phyloP scores from a whole-genome alignment of 176 grass and related monocot species.

The Hordeum vulgare region DNA sequence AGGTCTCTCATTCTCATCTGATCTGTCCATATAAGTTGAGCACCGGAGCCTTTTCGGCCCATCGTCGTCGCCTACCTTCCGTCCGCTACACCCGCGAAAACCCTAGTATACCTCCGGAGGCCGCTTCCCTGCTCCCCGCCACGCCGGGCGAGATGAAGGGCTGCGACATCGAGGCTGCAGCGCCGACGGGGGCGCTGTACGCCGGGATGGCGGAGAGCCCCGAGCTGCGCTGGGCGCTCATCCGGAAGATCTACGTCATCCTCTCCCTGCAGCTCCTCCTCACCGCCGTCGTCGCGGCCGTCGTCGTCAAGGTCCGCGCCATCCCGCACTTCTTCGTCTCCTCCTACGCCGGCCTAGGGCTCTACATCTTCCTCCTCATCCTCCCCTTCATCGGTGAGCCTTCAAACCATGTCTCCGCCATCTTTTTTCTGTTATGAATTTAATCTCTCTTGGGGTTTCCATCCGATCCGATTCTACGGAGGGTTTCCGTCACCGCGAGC shows the following conservation, averaged over 20 bases:
- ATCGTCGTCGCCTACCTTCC: neutral
- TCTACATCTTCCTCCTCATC: slow-evolving; percentile 72
- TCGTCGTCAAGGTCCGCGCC: slow-evolving; percentile 59
- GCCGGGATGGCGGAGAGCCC: slow-evolving; percentile 65
- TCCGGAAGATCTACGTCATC: slow-evolving; percentile 79
- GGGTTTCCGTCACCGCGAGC: neutral
- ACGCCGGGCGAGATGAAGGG: slow-evolving; percentile 26
- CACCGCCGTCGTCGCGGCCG: slow-evolving; percentile 52
- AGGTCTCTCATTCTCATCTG: too few species aligned
- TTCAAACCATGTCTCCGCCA: neutral
- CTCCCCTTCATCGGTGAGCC: slow-evolving; percentile 48
- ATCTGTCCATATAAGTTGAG: neutral
- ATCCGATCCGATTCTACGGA: neutral
- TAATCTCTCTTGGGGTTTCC: neutral
- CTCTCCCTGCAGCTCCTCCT: slow-evolving; percentile 52
- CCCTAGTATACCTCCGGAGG: neutral
- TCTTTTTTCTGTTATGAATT: neutral
- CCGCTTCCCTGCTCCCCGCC: too few species aligned
- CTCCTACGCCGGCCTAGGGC: slow-evolving; percentile 38
- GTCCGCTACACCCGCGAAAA: neutral
- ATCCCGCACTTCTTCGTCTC: slow-evolving; percentile 69
- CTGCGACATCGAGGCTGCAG: slow-evolving; percentile 40
- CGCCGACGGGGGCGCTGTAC: slow-evolving; percentile 31
- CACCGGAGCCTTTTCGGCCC: neutral
- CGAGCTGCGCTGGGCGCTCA: slow-evolving; percentile 71